These are phyloP conservation scores for Leccinum incarnatum DNA, from an alignment of 768 basidiomycete species.

Conservation along the genomic window DNA sequence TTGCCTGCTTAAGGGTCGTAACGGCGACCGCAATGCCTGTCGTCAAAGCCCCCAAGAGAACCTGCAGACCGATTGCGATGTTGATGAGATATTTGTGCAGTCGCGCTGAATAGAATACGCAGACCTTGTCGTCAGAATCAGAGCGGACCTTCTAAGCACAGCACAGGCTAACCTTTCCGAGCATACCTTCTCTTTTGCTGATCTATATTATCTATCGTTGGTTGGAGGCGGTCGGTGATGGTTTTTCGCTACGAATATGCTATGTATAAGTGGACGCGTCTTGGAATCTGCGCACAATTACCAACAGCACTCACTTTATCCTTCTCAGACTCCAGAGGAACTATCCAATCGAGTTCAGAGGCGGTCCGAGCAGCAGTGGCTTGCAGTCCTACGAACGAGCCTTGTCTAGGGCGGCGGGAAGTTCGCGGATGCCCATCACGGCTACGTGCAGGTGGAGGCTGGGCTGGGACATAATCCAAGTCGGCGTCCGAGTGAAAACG, in stretches of 20 bases:
- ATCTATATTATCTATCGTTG: slow-evolving; percentile 49
- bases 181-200: slow-evolving; percentile 47
- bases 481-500: not conserved
- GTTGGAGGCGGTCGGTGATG: slow-evolving; percentile 50
- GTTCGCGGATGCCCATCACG: slow-evolving; percentile 17
- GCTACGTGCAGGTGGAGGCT: slow-evolving; percentile 11
- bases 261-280: not conserved
- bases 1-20: slow-evolving; percentile 39
- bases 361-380: not conserved
- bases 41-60: slow-evolving; percentile 62
- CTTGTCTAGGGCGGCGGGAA: slow-evolving; percentile 5
- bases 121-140: slow-evolving; percentile 11
- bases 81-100: slow-evolving; percentile 35
- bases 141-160: not conserved
- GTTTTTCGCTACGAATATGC: slow-evolving; percentile 20
- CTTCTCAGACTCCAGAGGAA: slow-evolving; percentile 3
- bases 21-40: slow-evolving; percentile 58
- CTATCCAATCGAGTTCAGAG: slow-evolving; percentile 27
- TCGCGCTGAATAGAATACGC: not conserved
- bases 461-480: slow-evolving; percentile 5
- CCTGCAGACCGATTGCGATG: slow-evolving; percentile 58
- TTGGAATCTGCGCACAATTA: not conserved
- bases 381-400: not conserved
- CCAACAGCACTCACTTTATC: not conserved
- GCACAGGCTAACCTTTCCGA: slow-evolving; percentile 37